Conservation (phyloP, 495 filamentous ascomycete genomes). For the Xylaria scruposa region DNA sequence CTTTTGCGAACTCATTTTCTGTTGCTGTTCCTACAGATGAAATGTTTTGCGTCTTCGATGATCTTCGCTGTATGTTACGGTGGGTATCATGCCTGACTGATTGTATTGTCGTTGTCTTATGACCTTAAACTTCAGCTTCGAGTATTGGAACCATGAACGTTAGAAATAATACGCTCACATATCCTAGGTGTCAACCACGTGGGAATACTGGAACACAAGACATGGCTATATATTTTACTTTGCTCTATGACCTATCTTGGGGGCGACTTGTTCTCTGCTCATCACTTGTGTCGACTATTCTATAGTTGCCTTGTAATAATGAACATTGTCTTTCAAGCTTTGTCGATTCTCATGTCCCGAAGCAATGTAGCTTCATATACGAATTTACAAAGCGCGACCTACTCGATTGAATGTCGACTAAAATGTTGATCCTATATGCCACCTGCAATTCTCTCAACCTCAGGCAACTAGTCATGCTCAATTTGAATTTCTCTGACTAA, state of each 20-base stretch:
- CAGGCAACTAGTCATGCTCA: too few species aligned
- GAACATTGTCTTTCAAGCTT: too few species aligned
- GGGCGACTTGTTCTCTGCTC: background rate
- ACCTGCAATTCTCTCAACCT: too few species aligned
- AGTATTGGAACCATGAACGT: background rate
- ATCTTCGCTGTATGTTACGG: background rate
- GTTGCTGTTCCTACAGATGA: background rate
- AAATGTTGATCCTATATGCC: background rate
- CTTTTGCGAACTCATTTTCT: constrained; percentile 4
- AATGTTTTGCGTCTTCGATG: background rate
- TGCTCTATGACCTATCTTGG: background rate
- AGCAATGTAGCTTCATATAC: too few species aligned
- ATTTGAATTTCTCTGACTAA: too few species aligned
- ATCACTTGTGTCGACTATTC: background rate
- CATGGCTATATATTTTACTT: background rate
- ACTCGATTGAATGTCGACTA: too few species aligned
- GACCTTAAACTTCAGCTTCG: background rate
- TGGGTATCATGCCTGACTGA: background rate
- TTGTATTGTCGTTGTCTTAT: background rate
- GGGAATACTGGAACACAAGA: background rate
- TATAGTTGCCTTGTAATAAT: background rate
- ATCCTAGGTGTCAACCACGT: background rate
- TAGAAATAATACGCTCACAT: background rate
- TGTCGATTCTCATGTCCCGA: too few species aligned
- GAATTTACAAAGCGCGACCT: too few species aligned